Evolutionary conservation across 2,329 filamentous ascomycete genomes (phyloP).

Genomic region (Alternaria postmessia): DNA sequence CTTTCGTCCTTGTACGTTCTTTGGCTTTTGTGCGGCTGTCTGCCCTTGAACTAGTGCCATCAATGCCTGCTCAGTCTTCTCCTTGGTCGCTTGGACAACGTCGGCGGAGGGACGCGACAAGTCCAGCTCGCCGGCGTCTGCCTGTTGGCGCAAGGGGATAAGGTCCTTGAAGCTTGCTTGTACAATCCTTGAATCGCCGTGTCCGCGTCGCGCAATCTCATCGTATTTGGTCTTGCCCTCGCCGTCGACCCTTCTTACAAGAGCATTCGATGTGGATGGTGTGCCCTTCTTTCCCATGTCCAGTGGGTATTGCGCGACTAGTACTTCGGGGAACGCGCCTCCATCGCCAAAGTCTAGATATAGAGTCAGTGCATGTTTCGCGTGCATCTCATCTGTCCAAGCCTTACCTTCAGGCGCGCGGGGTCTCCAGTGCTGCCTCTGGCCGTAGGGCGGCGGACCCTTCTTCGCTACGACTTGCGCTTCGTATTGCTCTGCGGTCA

Average conservation of each 20-base stretch:
- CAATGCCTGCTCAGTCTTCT: constrained; percentile 87
- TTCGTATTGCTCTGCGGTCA: constrained; percentile 81
- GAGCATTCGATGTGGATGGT: constrained; percentile 74
- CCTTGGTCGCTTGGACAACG: constrained; percentile 81
- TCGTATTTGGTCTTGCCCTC: constrained; percentile 97
- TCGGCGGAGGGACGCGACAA: constrained; percentile 85
- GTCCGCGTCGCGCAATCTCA: constrained; percentile 89
- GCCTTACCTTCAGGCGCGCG: constrained; percentile 69
- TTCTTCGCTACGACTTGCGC: constrained; percentile 78
- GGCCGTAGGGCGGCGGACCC: constrained; percentile 88
- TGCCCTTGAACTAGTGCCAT: constrained; percentile 83
- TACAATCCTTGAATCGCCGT: constrained; percentile 82
- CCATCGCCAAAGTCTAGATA: constrained; percentile 85
- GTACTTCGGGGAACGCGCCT: constrained; percentile 92
- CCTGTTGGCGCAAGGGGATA: constrained; percentile 90
- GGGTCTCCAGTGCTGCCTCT: constrained; percentile 89
- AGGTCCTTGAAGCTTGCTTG: constrained; percentile 97
- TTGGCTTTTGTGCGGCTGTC: constrained; percentile 91
- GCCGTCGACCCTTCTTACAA: constrained; percentile 89
- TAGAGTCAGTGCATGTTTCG: background rate
- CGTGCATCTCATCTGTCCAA: background rate
- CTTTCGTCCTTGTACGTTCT: constrained; percentile 85
- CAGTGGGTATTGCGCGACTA: constrained; percentile 92
- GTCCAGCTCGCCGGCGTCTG: constrained; percentile 90
- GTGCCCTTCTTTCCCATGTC: constrained; percentile 85